phyloP scores from a whole-genome alignment of 2,329 filamentous ascomycete genomes.

The Mollisia scopiformis region DNA sequence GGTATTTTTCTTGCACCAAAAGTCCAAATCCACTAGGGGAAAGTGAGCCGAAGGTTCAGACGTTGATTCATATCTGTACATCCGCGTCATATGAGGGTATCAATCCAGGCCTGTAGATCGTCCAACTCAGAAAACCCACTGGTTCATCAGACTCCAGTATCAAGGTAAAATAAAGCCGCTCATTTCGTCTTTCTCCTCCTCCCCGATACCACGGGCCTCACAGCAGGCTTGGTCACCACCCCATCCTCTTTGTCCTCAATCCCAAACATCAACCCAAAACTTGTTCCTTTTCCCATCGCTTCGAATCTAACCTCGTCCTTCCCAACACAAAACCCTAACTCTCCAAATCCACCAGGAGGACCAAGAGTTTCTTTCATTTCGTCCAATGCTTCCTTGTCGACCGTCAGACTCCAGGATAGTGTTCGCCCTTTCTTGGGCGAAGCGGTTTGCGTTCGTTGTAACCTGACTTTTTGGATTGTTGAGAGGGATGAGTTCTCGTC shows the following conservation, averaged over 20 bases:
- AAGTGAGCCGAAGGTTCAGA: too few species aligned
- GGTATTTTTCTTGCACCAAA: too few species aligned
- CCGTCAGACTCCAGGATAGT: constrained; percentile 18
- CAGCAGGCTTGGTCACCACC: neutral
- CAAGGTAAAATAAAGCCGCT: neutral
- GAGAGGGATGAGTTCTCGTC: neutral
- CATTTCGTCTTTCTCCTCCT: neutral
- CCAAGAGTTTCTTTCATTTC: constrained; percentile 25
- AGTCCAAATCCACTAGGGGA: too few species aligned
- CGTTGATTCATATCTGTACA: too few species aligned
- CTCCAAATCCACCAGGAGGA: constrained; percentile 23
- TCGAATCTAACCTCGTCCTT: constrained; percentile 19
- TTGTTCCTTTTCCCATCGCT: constrained; percentile 19
- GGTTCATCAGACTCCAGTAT: too few species aligned
- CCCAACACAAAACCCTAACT: constrained; percentile 19
- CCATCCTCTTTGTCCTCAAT: neutral
- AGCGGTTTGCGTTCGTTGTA: neutral
- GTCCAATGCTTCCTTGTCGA: constrained; percentile 18
- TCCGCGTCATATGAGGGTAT: too few species aligned
- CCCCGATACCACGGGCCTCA: neutral
- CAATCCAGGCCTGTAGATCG: too few species aligned
- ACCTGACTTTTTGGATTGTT: neutral
- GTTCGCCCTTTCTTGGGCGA: constrained; percentile 6
- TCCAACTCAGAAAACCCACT: too few species aligned
- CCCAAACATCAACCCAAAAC: constrained; percentile 10